Conservation (phyloP, 1,284 basidiomycete genomes). For the Xerocomus amazonicus region DNA sequence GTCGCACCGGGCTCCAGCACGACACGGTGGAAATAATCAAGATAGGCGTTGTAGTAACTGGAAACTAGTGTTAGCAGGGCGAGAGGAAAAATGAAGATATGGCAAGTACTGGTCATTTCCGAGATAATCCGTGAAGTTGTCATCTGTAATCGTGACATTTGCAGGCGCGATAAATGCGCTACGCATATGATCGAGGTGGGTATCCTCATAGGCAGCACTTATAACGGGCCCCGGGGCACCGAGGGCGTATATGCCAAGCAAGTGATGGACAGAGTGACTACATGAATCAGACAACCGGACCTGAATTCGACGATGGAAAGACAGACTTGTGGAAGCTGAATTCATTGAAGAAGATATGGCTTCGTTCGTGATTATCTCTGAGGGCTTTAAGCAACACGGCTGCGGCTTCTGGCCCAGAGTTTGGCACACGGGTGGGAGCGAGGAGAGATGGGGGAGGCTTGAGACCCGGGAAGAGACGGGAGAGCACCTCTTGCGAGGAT, state of each 20-base stretch:
- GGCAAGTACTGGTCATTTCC: constrained; percentile 38
- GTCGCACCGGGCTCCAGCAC: constrained; percentile 29
- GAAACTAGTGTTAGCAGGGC: background rate
- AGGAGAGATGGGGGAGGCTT: constrained; percentile 34
- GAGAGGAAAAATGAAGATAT: background rate
- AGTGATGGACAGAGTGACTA: constrained; percentile 42
- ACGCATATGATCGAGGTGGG: constrained; percentile 35
- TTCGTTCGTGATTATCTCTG: constrained; percentile 53
- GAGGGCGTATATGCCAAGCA: constrained; percentile 41
- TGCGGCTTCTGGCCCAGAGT: constrained; percentile 47
- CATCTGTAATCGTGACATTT: constrained; percentile 31
- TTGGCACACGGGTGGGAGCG: constrained; percentile 41
- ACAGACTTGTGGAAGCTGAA: constrained; percentile 55
- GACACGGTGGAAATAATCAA: constrained; percentile 34
- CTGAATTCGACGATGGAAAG: background rate
- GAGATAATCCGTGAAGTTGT: constrained; percentile 42
- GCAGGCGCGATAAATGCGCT: constrained; percentile 35
- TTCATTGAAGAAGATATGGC: constrained; percentile 63
- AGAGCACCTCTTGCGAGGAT: constrained; percentile 20
- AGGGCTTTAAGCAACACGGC: constrained; percentile 43
- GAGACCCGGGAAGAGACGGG: constrained; percentile 40
- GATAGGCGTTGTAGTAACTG: constrained; percentile 36
- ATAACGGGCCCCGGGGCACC: constrained; percentile 39
- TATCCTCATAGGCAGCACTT: constrained; percentile 35
- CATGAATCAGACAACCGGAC: constrained; percentile 1